Percentiles rank a stretch among this genome's conserved stretches.
Evolutionary conservation across 495 filamentous ascomycete genomes (phyloP).

Genomic region (Friedmanniomyces endolithicus): DNA sequence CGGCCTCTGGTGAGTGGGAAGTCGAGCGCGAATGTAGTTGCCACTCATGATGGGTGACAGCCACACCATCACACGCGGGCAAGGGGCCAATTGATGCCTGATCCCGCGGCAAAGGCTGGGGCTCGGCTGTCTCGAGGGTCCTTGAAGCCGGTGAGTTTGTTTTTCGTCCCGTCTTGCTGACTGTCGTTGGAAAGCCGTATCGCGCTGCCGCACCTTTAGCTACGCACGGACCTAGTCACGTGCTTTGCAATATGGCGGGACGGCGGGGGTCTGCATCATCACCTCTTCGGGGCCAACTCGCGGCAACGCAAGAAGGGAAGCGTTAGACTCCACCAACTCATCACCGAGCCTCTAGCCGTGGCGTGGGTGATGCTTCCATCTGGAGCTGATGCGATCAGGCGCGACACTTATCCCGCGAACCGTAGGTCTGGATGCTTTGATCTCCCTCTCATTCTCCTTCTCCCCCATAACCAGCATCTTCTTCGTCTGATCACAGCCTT

Average conservation of each 20-base stretch:
- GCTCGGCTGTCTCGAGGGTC: too few relatives aligned
- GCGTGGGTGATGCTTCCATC: neutral
- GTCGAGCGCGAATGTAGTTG: too few relatives aligned
- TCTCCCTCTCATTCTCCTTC: neutral
- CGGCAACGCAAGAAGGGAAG: slow-evolving; percentile 1
- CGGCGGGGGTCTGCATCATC: slow-evolving; percentile 1
- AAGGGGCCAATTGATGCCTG: too few relatives aligned
- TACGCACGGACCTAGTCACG: neutral
- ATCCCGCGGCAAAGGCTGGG: too few relatives aligned
- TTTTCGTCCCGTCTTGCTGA: neutral
- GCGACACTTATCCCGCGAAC: too few relatives aligned
- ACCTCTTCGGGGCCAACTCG: neutral
- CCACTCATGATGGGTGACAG: too few relatives aligned
- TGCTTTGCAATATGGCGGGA: neutral
- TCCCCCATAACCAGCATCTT: too few relatives aligned
- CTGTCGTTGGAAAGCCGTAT: neutral
- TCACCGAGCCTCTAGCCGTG: neutral
- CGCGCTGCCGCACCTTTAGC: neutral
- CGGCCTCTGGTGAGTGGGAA: too few relatives aligned
- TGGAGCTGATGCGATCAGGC: neutral
- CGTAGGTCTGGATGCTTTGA: neutral
- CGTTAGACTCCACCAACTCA: neutral
- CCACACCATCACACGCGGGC: neutral
- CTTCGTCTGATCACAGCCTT: too few relatives aligned
- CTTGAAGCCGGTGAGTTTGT: too few relatives aligned